phyloP scores from a whole-genome alignment of 148 eudicot species.

The Dianthus caryophyllus region DNA sequence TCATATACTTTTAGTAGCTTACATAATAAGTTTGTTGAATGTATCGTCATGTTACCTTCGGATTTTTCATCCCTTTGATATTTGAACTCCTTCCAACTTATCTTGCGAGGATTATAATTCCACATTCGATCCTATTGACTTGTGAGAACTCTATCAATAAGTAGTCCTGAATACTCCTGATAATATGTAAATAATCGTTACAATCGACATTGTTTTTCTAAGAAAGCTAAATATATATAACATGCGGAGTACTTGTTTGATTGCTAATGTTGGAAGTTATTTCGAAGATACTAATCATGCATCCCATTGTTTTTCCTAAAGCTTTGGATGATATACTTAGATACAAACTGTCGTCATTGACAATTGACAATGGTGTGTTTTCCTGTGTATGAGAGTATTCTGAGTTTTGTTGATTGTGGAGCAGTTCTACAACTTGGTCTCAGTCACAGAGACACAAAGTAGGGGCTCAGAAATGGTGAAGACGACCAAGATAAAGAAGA shows the following conservation, averaged over 20 bases:
- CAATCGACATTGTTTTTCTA: too few relatives aligned
- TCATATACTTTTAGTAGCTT: too few relatives aligned
- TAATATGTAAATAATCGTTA: too few relatives aligned
- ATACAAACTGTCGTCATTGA: neutral
- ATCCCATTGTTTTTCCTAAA: neutral
- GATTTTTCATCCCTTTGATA: too few relatives aligned
- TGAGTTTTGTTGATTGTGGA: conserved; percentile 1
- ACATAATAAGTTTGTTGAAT: neutral
- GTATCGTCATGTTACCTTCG: neutral
- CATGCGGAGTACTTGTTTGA: too few relatives aligned
- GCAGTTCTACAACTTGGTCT: conserved; percentile 78
- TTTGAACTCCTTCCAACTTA: too few relatives aligned
- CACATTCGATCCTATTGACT: too few relatives aligned
- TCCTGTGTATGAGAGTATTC: neutral
- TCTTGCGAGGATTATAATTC: too few relatives aligned
- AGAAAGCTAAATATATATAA: too few relatives aligned
- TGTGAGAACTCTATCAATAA: too few relatives aligned
- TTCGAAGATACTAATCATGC: neutral
- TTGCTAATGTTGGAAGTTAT: neutral
- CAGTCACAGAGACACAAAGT: conserved; percentile 42
- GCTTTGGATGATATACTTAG: neutral
- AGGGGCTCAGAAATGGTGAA: conserved; percentile 44
- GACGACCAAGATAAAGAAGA: conserved; percentile 68
- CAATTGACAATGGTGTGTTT: neutral
- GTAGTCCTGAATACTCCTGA: too few relatives aligned